Conservation (phyloP, 2,329 filamentous ascomycete species). For the Venturia asperata region DNA sequence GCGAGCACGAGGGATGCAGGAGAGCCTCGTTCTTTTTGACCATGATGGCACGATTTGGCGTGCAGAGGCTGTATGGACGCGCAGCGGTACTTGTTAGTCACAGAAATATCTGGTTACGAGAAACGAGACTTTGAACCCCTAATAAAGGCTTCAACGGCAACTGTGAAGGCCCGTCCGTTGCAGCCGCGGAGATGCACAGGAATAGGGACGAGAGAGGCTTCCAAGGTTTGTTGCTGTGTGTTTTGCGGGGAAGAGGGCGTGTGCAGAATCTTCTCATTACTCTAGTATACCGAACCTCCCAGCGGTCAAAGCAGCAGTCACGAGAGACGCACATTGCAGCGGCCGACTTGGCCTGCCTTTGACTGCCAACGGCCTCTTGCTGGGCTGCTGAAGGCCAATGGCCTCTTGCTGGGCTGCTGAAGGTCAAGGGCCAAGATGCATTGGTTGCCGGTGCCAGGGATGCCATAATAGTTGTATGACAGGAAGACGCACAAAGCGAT, state of each 20-base stretch:
- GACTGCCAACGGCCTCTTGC: neutral
- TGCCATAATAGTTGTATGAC: no score
- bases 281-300: neutral
- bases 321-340: neutral
- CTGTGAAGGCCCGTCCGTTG: neutral
- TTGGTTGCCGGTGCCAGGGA: no score
- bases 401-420: no score
- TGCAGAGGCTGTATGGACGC: neutral
- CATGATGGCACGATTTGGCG: neutral
- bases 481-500: neutral
- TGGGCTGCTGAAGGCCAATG: neutral
- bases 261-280: conserved; percentile 11
- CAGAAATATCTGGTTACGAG: conserved; percentile 9
- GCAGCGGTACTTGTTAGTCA: conserved; percentile 13
- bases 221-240: neutral
- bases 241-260: conserved; percentile 7
- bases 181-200: neutral
- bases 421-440: no score
- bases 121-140: neutral
- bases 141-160: neutral
- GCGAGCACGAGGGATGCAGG: neutral
- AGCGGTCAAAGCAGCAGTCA: neutral
- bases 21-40: neutral
- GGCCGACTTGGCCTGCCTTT: neutral
- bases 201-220: neutral